Evolutionary conservation across 2,329 filamentous ascomycete genomes (phyloP).

Genomic region (Curvularia sp.): DNA sequence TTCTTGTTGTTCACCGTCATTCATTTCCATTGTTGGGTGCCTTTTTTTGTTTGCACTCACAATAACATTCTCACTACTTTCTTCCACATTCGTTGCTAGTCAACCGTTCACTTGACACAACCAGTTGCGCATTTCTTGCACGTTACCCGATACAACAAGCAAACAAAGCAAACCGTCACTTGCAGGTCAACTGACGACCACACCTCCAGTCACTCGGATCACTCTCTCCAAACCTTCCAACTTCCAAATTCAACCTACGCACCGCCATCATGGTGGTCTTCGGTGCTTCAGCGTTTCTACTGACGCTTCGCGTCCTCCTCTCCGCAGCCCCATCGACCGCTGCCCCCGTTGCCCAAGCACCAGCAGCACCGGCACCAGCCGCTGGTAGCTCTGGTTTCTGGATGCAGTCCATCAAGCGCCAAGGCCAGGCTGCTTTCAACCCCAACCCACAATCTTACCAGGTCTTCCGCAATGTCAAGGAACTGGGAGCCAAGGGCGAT

Average conservation of each 20-base stretch:
- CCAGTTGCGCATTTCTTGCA: slow-evolving; percentile 19
- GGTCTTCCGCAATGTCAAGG: slow-evolving; percentile 60
- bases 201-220: slow-evolving; percentile 31
- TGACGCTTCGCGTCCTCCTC: slow-evolving; percentile 48
- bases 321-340: slow-evolving; percentile 39
- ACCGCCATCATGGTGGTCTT: slow-evolving; percentile 50
- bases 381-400: slow-evolving; percentile 64
- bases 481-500: slow-evolving; percentile 59
- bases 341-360: slow-evolving; percentile 38
- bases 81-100: slow-evolving; percentile 28
- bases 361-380: slow-evolving; percentile 24
- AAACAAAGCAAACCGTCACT: slow-evolving; percentile 29
- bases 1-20: slow-evolving; percentile 44
- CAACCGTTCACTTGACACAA: slow-evolving; percentile 23
- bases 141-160: slow-evolving; percentile 20
- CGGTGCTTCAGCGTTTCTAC: slow-evolving; percentile 46
- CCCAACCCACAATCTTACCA: slow-evolving; percentile 65
- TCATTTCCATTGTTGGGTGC: slow-evolving; percentile 36
- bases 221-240: slow-evolving; percentile 22
- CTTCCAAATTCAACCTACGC: slow-evolving; percentile 25
- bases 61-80: slow-evolving; percentile 22
- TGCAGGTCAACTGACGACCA: slow-evolving; percentile 40
- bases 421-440: slow-evolving; percentile 72
- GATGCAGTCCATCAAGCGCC: slow-evolving; percentile 72
- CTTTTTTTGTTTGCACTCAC: slow-evolving; percentile 11